A percentile compares a stretch with the other conserved stretches of the same genome.
phyloP scores from a whole-genome alignment of 257 asterid genomes.

The Solanum gracilifrons region DNA sequence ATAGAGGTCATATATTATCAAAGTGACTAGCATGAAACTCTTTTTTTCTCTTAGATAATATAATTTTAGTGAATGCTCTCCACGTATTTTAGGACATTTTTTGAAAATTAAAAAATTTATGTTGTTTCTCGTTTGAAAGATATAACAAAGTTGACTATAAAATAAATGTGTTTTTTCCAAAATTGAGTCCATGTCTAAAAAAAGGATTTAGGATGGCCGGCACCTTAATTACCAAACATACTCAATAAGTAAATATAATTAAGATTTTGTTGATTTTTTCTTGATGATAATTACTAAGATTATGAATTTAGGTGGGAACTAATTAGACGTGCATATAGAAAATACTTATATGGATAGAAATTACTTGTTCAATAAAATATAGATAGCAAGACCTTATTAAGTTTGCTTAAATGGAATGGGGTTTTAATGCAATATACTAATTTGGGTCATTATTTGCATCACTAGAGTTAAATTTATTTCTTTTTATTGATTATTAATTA shows the following conservation, averaged over 20 bases:
- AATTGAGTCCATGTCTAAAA: neutral
- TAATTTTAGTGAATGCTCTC: conserved; percentile 12
- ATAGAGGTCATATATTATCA: neutral
- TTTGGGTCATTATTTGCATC: neutral
- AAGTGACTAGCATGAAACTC: neutral
- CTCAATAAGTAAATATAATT: neutral
- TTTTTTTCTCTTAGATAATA: neutral
- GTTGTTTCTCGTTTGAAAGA: neutral
- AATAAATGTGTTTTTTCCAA: neutral
- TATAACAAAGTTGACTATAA: neutral
- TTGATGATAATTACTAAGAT: neutral
- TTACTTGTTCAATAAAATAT: neutral
- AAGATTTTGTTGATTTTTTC: neutral
- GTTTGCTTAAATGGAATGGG: neutral
- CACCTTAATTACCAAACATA: neutral
- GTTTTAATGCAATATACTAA: neutral
- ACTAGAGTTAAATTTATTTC: neutral
- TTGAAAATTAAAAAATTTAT: neutral
- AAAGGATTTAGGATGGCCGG: neutral
- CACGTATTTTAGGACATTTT: conserved; percentile 3
- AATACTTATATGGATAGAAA: neutral
- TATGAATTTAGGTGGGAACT: neutral
- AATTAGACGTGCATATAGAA: neutral
- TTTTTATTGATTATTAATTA: neutral
- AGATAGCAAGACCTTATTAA: neutral